These are phyloP conservation scores for Aspergillus ostianus DNA, from an alignment of 495 filamentous ascomycete species.

Conservation along the genomic window DNA sequence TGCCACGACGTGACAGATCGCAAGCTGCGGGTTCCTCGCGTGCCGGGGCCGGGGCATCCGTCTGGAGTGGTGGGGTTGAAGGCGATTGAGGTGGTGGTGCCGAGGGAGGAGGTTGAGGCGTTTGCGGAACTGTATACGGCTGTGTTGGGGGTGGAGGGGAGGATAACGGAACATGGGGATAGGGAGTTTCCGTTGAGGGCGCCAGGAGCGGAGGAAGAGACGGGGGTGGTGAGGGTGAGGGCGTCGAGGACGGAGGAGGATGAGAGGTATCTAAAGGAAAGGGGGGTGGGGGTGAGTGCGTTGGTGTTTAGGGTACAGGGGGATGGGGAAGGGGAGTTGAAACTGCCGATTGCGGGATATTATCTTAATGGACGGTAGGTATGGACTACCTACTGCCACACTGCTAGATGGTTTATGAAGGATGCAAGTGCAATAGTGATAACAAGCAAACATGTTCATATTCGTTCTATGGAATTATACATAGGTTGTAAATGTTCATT, in stretches of 20 bases:
- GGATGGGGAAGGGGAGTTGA: background rate
- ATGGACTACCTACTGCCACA: too few species aligned
- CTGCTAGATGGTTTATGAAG: too few species aligned
- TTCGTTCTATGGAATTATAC: constrained; percentile 9
- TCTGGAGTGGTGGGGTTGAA: background rate
- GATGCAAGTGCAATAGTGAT: background rate
- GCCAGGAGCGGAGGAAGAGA: background rate
- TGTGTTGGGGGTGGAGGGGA: background rate
- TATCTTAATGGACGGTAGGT: background rate
- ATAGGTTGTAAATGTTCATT: constrained; percentile 1
- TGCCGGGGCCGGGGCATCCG: background rate
- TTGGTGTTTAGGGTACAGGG: background rate
- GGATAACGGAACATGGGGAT: background rate
- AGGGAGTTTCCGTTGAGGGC: background rate
- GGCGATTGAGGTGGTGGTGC: background rate
- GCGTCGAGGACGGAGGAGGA: background rate
- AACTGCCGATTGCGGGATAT: background rate
- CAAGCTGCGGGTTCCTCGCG: background rate
- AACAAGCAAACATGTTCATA: background rate
- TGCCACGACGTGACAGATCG: background rate
- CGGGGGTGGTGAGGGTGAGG: background rate
- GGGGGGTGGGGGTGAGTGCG: background rate
- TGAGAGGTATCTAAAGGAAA: background rate
- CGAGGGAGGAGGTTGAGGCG: background rate
- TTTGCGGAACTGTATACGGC: background rate